Percentiles rank a stretch among this genome's conserved stretches.
These are phyloP conservation scores for Linum tenue DNA, from an alignment of 345 rosid genomes.

Conservation along the genomic window DNA sequence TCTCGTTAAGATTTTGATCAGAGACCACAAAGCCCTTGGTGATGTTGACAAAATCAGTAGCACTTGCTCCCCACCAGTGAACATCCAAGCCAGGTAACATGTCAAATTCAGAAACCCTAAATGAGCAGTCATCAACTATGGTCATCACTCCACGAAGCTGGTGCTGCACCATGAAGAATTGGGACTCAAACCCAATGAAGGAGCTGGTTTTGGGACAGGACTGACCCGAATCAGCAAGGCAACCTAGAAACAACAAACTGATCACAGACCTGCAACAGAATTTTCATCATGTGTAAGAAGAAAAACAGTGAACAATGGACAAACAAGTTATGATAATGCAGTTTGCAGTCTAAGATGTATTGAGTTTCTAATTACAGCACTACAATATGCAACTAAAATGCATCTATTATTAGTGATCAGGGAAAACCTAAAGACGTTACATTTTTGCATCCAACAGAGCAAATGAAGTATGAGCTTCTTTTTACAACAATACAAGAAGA, in stretches of 20 bases:
- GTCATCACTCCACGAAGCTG: slow-evolving; percentile 70
- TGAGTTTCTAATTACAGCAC: neutral
- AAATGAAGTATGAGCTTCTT: neutral
- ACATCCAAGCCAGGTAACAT: slow-evolving; percentile 73
- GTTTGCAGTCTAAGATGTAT: neutral
- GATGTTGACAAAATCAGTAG: slow-evolving; percentile 43
- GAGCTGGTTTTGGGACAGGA: slow-evolving; percentile 55
- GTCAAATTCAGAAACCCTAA: slow-evolving; percentile 66
- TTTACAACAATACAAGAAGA: neutral
- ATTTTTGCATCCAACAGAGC: neutral
- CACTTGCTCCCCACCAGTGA: slow-evolving; percentile 76
- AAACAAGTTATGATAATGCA: neutral
- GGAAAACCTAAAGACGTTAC: neutral
- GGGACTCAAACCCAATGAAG: slow-evolving; percentile 51
- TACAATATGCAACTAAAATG: neutral
- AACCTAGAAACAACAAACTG: slow-evolving; percentile 22
- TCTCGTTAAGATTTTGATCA: slow-evolving; percentile 48
- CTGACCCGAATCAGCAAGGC: slow-evolving; percentile 38
- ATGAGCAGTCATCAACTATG: slow-evolving; percentile 74
- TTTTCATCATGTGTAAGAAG: neutral
- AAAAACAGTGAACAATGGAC: neutral
- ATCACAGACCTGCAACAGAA: neutral
- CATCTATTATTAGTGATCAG: neutral
- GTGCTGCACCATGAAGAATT: slow-evolving; percentile 75
- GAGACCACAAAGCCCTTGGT: slow-evolving; percentile 66